Evolutionary conservation across 805 yeast genomes (phyloP), one percentile per base, ranked within the genome.

Genomic region (Myxozyma melibiosi): DNA sequence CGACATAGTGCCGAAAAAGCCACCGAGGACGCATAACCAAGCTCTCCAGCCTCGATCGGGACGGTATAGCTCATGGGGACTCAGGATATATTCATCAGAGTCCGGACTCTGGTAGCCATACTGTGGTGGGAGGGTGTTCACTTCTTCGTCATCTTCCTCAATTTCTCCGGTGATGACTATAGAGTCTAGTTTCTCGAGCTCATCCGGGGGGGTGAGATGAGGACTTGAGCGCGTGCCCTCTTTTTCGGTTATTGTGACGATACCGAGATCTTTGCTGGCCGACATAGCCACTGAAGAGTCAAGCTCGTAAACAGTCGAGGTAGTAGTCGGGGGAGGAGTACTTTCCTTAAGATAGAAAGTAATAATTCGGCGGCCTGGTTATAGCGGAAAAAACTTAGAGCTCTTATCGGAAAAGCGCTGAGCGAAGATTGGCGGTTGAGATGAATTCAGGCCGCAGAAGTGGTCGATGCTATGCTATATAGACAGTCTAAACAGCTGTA

Each of bases 1-100:
- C 44, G 80, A 77, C 6, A 81, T 67, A 53, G 82, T 71, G 1
- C 88, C 88, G 30, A 80, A 68, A 62, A 81, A 81, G 0, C 84
- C 77, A 1, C 85, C 86, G 11, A 80, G 51, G 1, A 80, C 68
- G 0, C 82, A 81, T 3, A 78, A 74, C 68, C 84, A 73, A 74
- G 86, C 84, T 42, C 46, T 13, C 47, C 40, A 50, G 7, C 54
- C 54, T n/a, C 16, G 31, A 18, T 50, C 54, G 3, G 54, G 54
- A 33, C 41, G 54, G 16, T 50, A 50, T 28, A 41, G 22, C 35
- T 50, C 54, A 34, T 50, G 54, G 3, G 54, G 48, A 27, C 48
- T 41, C 41, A 50, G n/a, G 7, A 41, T 50, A 41, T 50, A 50
- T 16, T 39, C 53, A 40, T 49, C 30, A 14, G 46, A 30, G 22